phyloP scores from a whole-genome alignment of 2,329 filamentous ascomycete species.

The Akanthomyces muscarius region DNA sequence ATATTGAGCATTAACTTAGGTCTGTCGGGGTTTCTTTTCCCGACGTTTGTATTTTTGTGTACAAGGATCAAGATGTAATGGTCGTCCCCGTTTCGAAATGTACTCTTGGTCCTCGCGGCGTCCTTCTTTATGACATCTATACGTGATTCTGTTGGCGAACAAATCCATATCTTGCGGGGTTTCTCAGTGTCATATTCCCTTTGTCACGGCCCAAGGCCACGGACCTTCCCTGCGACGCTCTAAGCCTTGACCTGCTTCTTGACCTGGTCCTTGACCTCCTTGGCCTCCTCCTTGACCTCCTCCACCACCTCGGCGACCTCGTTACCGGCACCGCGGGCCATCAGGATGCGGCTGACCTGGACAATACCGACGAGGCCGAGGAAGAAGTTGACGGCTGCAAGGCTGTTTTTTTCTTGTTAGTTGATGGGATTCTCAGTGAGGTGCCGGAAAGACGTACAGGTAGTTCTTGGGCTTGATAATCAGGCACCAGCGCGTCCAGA shows the following conservation, averaged over 20 bases:
- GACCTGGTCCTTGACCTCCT: slow-evolving; percentile 25
- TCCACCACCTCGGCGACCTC: slow-evolving; percentile 38
- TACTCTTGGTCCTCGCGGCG: background rate
- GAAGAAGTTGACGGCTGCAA: slow-evolving; percentile 98
- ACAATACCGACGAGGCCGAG: slow-evolving; percentile 81
- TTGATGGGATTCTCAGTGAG: too few relatives aligned
- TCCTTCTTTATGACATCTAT: background rate
- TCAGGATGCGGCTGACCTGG: slow-evolving; percentile 73
- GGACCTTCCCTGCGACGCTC: background rate
- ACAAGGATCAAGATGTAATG: background rate
- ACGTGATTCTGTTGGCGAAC: background rate
- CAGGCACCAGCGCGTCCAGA: slow-evolving; percentile 99
- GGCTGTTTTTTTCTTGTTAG: slow-evolving; percentile 41
- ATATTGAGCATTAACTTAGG: background rate
- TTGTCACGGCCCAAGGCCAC: background rate
- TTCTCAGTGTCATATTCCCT: background rate
- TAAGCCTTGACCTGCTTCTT: slow-evolving; percentile 28
- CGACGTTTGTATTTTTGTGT: background rate
- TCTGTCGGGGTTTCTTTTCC: background rate
- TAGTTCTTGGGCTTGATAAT: slow-evolving; percentile 93
- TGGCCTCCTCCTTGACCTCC: slow-evolving; percentile 28
- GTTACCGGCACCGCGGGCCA: slow-evolving; percentile 58
- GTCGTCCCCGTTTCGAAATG: background rate
- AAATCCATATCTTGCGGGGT: background rate
- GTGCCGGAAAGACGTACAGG: slow-evolving; percentile 55